Conservation (phyloP, 306 rosid species). For the Castanopsis chinensis region DNA sequence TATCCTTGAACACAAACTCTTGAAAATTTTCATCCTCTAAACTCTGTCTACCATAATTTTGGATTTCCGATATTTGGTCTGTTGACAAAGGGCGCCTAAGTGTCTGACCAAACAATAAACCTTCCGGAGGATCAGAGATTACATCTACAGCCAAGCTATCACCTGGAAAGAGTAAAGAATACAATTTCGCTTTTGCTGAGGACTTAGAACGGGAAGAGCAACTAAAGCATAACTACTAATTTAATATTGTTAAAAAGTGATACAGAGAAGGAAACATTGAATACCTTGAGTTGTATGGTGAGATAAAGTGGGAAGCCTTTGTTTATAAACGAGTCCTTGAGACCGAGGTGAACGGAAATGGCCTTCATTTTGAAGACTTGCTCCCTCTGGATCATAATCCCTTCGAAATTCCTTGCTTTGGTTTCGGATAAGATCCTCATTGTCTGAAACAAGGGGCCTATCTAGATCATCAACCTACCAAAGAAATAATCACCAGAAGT, state of each 20-base stretch:
- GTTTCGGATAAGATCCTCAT: slow-evolving; percentile 25
- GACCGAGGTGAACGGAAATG: slow-evolving; percentile 57
- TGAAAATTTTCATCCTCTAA: slow-evolving; percentile 39
- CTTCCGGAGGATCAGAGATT: slow-evolving; percentile 47
- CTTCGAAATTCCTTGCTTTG: slow-evolving; percentile 51
- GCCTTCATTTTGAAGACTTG: slow-evolving; percentile 53
- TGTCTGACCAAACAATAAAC: slow-evolving; percentile 54
- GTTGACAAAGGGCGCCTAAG: slow-evolving; percentile 50
- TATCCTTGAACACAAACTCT: slow-evolving; percentile 32
- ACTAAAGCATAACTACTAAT: not conserved
- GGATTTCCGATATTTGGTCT: slow-evolving; percentile 43
- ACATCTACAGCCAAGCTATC: slow-evolving; percentile 60
- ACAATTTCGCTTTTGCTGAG: not conserved
- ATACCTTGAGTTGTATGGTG: slow-evolving; percentile 47
- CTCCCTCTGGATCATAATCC: slow-evolving; percentile 89
- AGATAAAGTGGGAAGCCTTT: slow-evolving; percentile 47
- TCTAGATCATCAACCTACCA: slow-evolving; percentile 61
- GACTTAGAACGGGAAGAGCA: not conserved
- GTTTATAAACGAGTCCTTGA: slow-evolving; percentile 68
- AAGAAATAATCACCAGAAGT: slow-evolving; percentile 14
- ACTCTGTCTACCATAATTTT: slow-evolving; percentile 32
- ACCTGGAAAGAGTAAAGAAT: slow-evolving; percentile 30
- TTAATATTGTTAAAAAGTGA: not conserved
- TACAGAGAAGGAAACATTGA: not conserved
- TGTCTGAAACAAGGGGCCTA: slow-evolving; percentile 72